Evolutionary conservation across 495 filamentous ascomycete genomes (phyloP), one percentile per base, ranked within the genome.

Genomic region (Penicillium roqueforti): DNA sequence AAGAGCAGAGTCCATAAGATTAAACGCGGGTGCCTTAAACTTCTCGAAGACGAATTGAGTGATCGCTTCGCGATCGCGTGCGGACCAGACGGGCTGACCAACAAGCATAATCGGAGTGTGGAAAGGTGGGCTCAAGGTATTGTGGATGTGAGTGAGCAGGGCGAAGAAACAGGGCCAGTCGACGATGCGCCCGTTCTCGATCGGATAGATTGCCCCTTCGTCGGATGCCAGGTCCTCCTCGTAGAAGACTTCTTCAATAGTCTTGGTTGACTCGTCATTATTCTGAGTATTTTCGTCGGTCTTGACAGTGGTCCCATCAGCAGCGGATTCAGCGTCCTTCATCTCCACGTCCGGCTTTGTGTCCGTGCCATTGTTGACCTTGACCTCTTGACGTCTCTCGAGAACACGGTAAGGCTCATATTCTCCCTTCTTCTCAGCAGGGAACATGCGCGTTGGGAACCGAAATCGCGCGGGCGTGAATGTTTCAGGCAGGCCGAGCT

Each of bases 41-140:
- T 91, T 91, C 70, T 97, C 93, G 59, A 98, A 98, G 57, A 97
- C 81, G 72, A 96, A 98, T 52, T 89, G 88, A 4, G 91, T 86
- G 34, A 97, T 80, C 10, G 74, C 75, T 69, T 96, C 91, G 61
- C 85, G 84, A 67, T 96, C 89, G 43, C 84, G 82, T 5, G 83
- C 79, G 9, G 89, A 89, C 89, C 95, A 98, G 42, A 83, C 82
- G 0, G 93, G 93, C 44, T 93, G 85, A 13, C 85, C 73, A 63
- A 98, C 86, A 50, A 98, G 78, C 57, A 98, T 75, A 59, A 98
- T 88, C 2, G 93, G 91, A 0, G 92, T 97, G 71, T 97, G 93
- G 66, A 97, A 90, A 1, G 89, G 88, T 10, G 89, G 90, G 46
- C 88, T 91, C 50, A 98, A 80, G 3, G 85, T 83, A 63, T 89